Percentiles rank a stretch among this genome's conserved stretches.
Conservation (phyloP, 331 rosid genomes). For the Cydonia oblonga region DNA sequence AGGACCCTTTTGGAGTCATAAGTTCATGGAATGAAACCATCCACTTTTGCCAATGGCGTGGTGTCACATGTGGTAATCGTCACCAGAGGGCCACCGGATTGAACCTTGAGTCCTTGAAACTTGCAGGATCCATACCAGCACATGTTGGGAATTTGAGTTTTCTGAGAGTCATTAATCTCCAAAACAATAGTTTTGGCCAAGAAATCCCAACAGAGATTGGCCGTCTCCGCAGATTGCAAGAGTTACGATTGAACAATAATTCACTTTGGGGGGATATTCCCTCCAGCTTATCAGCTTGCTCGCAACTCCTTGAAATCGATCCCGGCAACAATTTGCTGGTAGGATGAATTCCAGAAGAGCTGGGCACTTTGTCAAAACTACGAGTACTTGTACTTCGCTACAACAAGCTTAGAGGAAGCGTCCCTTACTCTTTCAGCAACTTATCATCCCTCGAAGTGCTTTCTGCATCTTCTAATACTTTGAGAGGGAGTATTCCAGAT, state of each 20-base stretch:
- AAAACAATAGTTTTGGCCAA: background rate
- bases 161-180: background rate
- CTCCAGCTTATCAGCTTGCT: background rate
- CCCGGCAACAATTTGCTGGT: fast-evolving
- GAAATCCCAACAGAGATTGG: background rate
- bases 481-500: background rate
- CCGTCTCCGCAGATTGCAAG: background rate
- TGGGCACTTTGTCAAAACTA: background rate
- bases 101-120: background rate
- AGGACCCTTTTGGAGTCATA: background rate
- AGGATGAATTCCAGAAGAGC: background rate
- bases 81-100: background rate
- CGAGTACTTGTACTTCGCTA: background rate
- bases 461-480: background rate
- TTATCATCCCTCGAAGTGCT: background rate
- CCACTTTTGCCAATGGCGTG: background rate
- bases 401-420: background rate
- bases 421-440: background rate
- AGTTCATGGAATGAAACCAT: background rate
- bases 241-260: background rate
- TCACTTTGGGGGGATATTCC: background rate
- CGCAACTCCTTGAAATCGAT: background rate
- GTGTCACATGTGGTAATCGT: background rate
- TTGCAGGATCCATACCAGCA: background rate
- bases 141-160: background rate